Evolutionary conservation across 163 green algal genomes (phyloP), one percentile per base, ranked within the genome.

Genomic region (Scenedesmus sp.): DNA sequence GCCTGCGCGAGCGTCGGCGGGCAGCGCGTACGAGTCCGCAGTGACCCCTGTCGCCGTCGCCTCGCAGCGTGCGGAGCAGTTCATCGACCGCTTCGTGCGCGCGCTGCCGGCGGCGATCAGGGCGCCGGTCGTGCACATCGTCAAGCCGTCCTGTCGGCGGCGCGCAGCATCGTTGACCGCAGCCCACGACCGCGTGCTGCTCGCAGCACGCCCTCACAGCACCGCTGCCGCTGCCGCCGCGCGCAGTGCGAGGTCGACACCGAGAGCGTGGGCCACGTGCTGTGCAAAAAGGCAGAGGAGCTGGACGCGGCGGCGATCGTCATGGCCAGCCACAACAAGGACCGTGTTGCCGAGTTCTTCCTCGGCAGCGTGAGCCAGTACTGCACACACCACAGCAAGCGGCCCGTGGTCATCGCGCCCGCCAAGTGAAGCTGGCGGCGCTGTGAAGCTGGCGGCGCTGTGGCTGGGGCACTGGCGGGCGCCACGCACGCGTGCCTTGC

Each of bases 271-370:
- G 90, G 90, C n/a, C 85, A 86, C 26, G 84, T 89, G 18, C 39
- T 95, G 5, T 92, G 86, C 58, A 79, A 84, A 34, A 93, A 90
- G 39, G 87, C 86, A 15, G 83, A 91, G 2, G 84, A 91, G 60
- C 76, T 95, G 66, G 66, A 86, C 24, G 91, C 83, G 26, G 70
- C 63, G 1, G 71, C 86, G 2, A 72, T 93, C 2, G 82, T 94
- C 7, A 86, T 95, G 74, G 84, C 91, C 22, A 75, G 64, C 17
- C 85, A 91, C 36, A 83, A 63, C 39, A 87, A 87, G 63, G 85
- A 67, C n/a, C 64, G 60, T 34, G 53, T 94, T n/a, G 78, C 87
- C n/a, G 81, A 91, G 48, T 89, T 95, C 42, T 91, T 95, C 62
- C 74, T 95, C 6, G 91, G 90, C 63, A 84, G 50, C 24, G 73